Conservation (phyloP, 768 basidiomycete genomes). For the Agaricus blazei region DNA sequence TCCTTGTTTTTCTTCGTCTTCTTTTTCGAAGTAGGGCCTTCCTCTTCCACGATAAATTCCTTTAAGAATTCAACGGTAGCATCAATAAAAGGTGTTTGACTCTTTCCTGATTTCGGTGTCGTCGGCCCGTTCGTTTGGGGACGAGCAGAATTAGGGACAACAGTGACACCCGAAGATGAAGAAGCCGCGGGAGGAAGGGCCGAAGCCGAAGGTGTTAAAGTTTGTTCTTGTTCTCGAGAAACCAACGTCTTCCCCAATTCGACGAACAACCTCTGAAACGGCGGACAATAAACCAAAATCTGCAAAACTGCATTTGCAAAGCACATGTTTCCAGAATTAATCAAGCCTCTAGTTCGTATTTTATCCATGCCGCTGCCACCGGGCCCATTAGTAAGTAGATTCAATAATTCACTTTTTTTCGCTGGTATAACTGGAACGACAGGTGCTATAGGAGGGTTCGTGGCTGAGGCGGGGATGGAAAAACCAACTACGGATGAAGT, state of each 20-base stretch:
- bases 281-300: conserved; percentile 82
- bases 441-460: conserved; percentile 17
- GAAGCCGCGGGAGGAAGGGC: background rate
- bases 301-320: conserved; percentile 96
- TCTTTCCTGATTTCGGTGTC: conserved; percentile 23
- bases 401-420: conserved; percentile 47
- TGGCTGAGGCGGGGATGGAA: conserved; percentile 54
- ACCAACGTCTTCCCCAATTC: conserved; percentile 57
- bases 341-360: conserved; percentile 71
- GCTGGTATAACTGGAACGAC: conserved; percentile 24
- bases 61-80: conserved; percentile 71
- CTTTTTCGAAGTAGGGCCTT: background rate
- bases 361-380: conserved; percentile 14
- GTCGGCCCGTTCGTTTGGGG: conserved; percentile 17
- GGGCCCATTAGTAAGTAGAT: conserved; percentile 44
- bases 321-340: conserved; percentile 97
- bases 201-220: background rate
- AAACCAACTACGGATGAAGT: conserved; percentile 70
- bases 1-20: conserved; percentile 12
- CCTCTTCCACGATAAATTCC: conserved; percentile 53
- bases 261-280: conserved; percentile 74
- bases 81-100: conserved; percentile 52
- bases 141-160: conserved; percentile 11
- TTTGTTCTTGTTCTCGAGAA: background rate
- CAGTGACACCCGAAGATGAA: conserved; percentile 16